These are phyloP conservation scores for Astrothelium subdiscretum DNA, from an alignment of 495 filamentous ascomycete species.

Conservation along the genomic window DNA sequence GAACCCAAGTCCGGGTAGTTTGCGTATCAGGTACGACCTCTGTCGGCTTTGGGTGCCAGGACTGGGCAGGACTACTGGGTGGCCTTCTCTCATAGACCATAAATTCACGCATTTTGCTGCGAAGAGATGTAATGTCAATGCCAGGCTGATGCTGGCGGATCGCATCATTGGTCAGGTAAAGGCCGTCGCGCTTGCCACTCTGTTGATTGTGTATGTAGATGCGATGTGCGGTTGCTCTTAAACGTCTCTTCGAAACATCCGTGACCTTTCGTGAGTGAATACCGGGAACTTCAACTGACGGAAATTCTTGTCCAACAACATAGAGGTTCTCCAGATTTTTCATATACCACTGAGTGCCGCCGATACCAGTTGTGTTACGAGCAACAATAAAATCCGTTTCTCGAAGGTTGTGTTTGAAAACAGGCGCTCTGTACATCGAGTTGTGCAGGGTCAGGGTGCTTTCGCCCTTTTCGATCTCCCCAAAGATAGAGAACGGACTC, in stretches of 20 bases:
- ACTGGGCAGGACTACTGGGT: slow-evolving; percentile 34
- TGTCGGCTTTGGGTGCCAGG: slow-evolving; percentile 64
- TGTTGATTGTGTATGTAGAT: slow-evolving; percentile 62
- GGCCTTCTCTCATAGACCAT: slow-evolving; percentile 68
- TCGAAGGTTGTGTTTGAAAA: slow-evolving; percentile 76
- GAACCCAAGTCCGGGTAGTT: slow-evolving; percentile 71
- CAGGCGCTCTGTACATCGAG: slow-evolving; percentile 83
- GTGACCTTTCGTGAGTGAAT: slow-evolving; percentile 91
- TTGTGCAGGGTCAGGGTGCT: slow-evolving; percentile 84
- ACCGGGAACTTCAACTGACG: slow-evolving; percentile 81
- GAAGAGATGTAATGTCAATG: slow-evolving; percentile 77
- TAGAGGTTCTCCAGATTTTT: slow-evolving; percentile 82
- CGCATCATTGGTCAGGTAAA: slow-evolving; percentile 25
- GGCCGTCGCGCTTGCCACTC: slow-evolving; percentile 5
- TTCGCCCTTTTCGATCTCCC: slow-evolving; percentile 80
- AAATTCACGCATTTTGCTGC: slow-evolving; percentile 95
- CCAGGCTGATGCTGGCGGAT: slow-evolving; percentile 83
- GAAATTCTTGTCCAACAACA: slow-evolving; percentile 83
- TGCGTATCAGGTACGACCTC: slow-evolving; percentile 67
- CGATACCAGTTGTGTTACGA: slow-evolving; percentile 59
- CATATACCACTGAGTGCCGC: slow-evolving; percentile 65
- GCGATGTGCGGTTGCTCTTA: slow-evolving; percentile 89
- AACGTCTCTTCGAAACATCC: slow-evolving; percentile 82
- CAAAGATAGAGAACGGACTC: slow-evolving; percentile 90
- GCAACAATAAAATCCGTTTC: slow-evolving; percentile 79